Base-by-base conservation (phyloP, 1,284 basidiomycete species). In the Omphalotus olearius region DNA sequence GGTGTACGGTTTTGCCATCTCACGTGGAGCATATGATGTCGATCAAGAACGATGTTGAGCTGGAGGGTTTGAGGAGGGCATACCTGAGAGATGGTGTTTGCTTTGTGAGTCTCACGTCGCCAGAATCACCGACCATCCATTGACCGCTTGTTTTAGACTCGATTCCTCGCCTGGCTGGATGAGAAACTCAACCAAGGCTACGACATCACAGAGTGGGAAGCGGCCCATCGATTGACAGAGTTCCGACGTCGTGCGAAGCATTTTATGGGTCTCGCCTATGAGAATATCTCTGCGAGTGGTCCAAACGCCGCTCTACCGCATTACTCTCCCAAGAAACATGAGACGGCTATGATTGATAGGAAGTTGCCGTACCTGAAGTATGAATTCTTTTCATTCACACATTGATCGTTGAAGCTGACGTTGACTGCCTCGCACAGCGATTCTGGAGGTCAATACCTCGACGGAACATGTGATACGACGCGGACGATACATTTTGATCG, bases 221-320 rank as follows among this genome's bases (percentile, higher is more conserved):
- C 94, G 3, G 91, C 85, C 0, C 88, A 86, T 65, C 80, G 88
- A 50, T 71, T 98, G 52, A 91, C 87, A 1, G 82, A 87, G 62
- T 95, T 83, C 68, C 77, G 95, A 51, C 74, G 83, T 58, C 76
- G 82, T 62, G 80, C 84, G 59, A 84, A 86, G 66, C 71, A 85
- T 63, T 97, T 87, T 65, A 85, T 85, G 82, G 91, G 93, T 13
- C 81, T 94, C 20, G 93, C 94, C 1, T 98, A 98, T 62, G 89
- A 92, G 62, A 95, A 92, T 55, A 98, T 98, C 57, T 93, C 91
- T 23, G 95, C 91, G 0, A 85, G 81, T 30, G 96, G 95, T 0
- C 78, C 91, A 1, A 97, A 99, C 64, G 93, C 90, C 40, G 96
- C 96, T 18, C 72, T 96, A 35, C 93, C 96, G 3, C 96, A 99